Evolutionary conservation across 495 filamentous ascomycete species (phyloP).

Genomic region (Xylaria intraflava): DNA sequence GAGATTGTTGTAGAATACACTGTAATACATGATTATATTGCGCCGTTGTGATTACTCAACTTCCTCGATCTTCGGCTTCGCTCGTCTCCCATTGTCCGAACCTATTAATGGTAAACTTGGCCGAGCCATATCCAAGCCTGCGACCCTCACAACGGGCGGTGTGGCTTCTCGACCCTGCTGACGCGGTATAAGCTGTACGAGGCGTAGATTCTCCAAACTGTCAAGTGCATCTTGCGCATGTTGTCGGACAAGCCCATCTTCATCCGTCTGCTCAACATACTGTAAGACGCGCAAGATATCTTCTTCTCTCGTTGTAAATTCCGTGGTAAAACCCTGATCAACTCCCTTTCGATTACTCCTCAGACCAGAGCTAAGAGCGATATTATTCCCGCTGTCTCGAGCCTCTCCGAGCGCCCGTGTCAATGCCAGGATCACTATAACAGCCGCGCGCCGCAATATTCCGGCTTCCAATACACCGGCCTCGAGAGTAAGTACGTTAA

Average conservation of each 20-base stretch:
- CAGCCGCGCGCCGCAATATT: conserved; percentile 68
- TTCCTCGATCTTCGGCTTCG: conserved; percentile 42
- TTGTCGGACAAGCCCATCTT: conserved; percentile 64
- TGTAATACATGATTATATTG: neutral
- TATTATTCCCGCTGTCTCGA: conserved; percentile 42
- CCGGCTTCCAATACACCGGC: conserved; percentile 50
- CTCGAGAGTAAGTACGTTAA: conserved; percentile 63
- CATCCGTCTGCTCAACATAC: conserved; percentile 62
- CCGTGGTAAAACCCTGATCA: conserved; percentile 52
- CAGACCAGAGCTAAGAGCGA: conserved; percentile 43
- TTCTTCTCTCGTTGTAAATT: conserved; percentile 30
- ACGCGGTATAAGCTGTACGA: conserved; percentile 42
- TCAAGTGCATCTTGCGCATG: conserved; percentile 67
- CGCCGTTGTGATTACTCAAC: conserved; percentile 27
- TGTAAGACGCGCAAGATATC: conserved; percentile 56
- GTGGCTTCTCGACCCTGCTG: conserved; percentile 11
- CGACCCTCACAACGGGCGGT: conserved; percentile 31
- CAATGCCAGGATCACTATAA: conserved; percentile 60
- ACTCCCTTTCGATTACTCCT: neutral
- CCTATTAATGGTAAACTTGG: conserved; percentile 15
- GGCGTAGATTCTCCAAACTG: conserved; percentile 63
- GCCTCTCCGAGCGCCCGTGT: conserved; percentile 58
- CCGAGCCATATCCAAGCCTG: conserved; percentile 35
- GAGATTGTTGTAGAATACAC: too few species aligned
- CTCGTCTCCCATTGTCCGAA: conserved; percentile 3